Conservation (phyloP, 2,329 filamentous ascomycete species). For the Botryotinia narcissicola region DNA sequence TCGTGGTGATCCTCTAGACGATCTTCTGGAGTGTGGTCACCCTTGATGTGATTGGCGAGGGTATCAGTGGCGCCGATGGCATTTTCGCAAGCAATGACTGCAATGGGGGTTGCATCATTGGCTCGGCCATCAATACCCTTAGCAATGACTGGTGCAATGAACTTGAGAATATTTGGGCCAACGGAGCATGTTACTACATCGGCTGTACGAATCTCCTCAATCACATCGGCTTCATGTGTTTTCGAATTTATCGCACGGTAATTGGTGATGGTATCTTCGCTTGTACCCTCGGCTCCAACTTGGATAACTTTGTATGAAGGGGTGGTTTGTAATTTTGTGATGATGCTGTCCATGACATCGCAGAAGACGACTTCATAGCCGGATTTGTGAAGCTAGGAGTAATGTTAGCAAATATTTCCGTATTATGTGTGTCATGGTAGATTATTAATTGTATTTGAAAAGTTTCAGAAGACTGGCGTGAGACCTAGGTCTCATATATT, state of each 20-base stretch:
- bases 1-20: conserved; percentile 66
- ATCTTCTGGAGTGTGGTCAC: conserved; percentile 66
- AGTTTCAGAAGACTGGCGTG: neutral
- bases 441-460: neutral
- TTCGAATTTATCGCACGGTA: conserved; percentile 97
- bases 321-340: conserved; percentile 72
- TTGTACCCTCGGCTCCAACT: conserved; percentile 80
- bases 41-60: conserved; percentile 76
- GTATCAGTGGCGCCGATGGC: conserved; percentile 92
- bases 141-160: conserved; percentile 92
- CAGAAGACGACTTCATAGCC: conserved; percentile 96
- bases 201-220: conserved; percentile 82
- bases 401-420: conserved; percentile 12
- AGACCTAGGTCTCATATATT: neutral
- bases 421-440: too few relatives aligned
- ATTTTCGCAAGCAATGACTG: conserved; percentile 98
- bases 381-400: conserved; percentile 63
- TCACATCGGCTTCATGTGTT: conserved; percentile 73
- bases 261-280: conserved; percentile 81
- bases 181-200: conserved; percentile 96
- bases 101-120: conserved; percentile 62
- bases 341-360: conserved; percentile 83
- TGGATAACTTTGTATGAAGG: conserved; percentile 89
- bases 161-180: conserved; percentile 92
- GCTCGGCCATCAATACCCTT: conserved; percentile 83